Base-by-base conservation (phyloP, 257 asterid species). In the Echites panduratus region DNA sequence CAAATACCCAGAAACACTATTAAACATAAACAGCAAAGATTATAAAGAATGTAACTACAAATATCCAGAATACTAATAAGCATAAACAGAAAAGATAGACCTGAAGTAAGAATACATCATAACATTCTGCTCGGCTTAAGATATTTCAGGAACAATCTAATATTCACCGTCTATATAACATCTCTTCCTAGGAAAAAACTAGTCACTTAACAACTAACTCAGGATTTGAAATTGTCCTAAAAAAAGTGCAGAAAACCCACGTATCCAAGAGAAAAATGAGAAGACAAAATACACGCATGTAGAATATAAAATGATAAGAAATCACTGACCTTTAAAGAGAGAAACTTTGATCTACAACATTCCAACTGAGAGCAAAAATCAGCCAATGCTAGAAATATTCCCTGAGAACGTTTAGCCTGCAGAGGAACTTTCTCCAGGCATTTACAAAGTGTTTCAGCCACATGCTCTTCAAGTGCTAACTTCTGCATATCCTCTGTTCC, bases 401-500 rank as follows among this genome's bases (percentile, higher is more conserved):
- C 99, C 82, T 87, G 86, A 70, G 89, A 76, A 70, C 95, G 90
- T 77, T 78, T 89, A 76, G 88, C 76, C 72, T 82, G 87, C 50
- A 83, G 69, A 6, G 89, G 83, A 82, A 83, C 87, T 78, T 66
- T 82, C 69, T 72, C 76, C 63, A 94, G 82, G 73, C 87, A 87
- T 79, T 80, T 80, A 64, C 87, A 85, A 69, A 94, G 83, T 75
- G 84, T 91, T 52, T 91, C 92, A 32, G 87, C 78, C 70, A 73
- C 89, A 78, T 84, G 79, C 61, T 87, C 86, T 68, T 94, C 91
- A 76, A 86, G 88, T n/a, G 97, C 93, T 65, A 88, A 50, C 73
- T 86, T 86, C 69, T 91, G 98, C 84, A 94, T 75, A 79, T 89
- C 97, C 88, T 89, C 97, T 80, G 88, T 87, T 71, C 84, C 96